Conservation (phyloP, 208 protist species). For the Wallacemonas sp. region DNA sequence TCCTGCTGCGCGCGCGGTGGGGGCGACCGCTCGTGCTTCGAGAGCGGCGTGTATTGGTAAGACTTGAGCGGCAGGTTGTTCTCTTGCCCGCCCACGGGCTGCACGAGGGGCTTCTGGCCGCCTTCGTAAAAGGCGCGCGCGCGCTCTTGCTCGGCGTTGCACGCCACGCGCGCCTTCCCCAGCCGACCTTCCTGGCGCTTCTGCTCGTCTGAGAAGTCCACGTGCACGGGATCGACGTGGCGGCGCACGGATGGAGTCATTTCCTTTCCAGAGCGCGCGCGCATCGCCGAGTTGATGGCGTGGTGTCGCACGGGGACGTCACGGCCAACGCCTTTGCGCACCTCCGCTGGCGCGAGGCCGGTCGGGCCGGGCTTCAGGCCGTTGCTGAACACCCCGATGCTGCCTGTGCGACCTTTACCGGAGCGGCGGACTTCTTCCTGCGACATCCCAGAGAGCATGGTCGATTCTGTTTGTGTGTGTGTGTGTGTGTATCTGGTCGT, state of each 20-base stretch:
- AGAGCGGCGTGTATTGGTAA: conserved; percentile 45
- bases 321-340: not conserved
- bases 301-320: not conserved
- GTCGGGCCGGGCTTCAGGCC: conserved; percentile 18
- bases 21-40: conserved; percentile 3
- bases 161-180: conserved; percentile 35
- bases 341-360: conserved; percentile 26
- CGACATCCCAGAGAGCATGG: conserved; percentile 3
- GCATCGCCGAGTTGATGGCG: not conserved
- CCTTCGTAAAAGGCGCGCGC: conserved; percentile 28
- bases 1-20: not conserved
- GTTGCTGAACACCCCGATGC: conserved; percentile 12
- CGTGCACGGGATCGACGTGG: conserved; percentile 59
- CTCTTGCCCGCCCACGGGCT: conserved; percentile 24
- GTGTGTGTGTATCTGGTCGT: too few species aligned
- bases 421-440: conserved; percentile 3
- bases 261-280: not conserved
- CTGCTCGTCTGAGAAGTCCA: conserved; percentile 56
- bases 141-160: conserved; percentile 21
- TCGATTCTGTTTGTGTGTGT: not conserved
- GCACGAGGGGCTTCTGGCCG: conserved; percentile 11
- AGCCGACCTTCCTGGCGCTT: conserved; percentile 65
- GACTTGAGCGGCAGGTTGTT: conserved; percentile 46
- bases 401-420: conserved; percentile 4
- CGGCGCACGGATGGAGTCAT: conserved; percentile 12